Evolutionary conservation across 2,329 filamentous ascomycete genomes (phyloP).

Genomic region (Arthrobotrys musiformis): DNA sequence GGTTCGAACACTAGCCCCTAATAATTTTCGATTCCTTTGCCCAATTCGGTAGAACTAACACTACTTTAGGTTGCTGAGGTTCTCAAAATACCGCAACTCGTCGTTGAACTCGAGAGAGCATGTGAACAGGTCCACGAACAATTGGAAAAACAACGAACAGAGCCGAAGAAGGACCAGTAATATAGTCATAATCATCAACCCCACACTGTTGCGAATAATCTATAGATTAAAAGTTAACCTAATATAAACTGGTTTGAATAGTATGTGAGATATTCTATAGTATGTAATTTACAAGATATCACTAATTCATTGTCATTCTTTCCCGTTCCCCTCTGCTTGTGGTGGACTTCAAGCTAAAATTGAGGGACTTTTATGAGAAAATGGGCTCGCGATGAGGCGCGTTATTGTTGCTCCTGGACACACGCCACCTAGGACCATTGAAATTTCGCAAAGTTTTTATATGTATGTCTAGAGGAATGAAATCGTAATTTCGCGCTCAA

Average conservation of each 20-base stretch:
- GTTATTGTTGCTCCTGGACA: too few relatives aligned
- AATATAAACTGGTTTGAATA: neutral
- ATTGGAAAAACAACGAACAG: conserved; percentile 58
- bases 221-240: conserved; percentile 18
- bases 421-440: too few relatives aligned
- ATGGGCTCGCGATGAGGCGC: too few relatives aligned
- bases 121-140: conserved; percentile 74
- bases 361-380: too few relatives aligned
- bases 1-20: too few relatives aligned
- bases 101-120: conserved; percentile 78
- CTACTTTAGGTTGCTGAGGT: conserved; percentile 68
- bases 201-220: neutral
- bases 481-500: too few relatives aligned
- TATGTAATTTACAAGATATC: too few relatives aligned
- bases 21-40: neutral
- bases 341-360: too few relatives aligned
- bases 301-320: too few relatives aligned
- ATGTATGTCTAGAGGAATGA: too few relatives aligned
- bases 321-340: too few relatives aligned
- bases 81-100: conserved; percentile 75
- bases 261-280: neutral
- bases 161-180: conserved; percentile 15
- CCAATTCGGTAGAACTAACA: neutral
- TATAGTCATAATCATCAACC: neutral
- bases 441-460: too few relatives aligned